Conservation (phyloP, 805 yeast species). For the Saturnispora zaruensis region DNA sequence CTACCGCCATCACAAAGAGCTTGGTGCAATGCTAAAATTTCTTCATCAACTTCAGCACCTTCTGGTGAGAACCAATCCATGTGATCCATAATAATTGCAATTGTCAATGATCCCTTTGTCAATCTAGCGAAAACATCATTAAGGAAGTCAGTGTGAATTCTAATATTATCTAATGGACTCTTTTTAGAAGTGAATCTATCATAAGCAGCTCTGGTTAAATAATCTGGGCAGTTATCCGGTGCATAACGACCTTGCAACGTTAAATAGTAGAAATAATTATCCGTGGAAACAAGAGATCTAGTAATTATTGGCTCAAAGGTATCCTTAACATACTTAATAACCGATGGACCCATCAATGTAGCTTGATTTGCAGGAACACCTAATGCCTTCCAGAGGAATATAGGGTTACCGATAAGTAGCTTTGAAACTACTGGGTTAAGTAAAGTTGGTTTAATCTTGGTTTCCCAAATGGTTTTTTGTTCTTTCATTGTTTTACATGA, state of each 20-base stretch:
- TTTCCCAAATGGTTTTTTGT: slow-evolving; percentile 58
- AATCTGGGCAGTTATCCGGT: slow-evolving; percentile 64
- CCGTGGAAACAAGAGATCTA: slow-evolving; percentile 54
- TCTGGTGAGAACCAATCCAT: slow-evolving; percentile 83
- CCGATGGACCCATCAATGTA: slow-evolving; percentile 65
- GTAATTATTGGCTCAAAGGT: slow-evolving; percentile 70
- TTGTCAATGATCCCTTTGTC: slow-evolving; percentile 52
- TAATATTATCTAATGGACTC: slow-evolving; percentile 57
- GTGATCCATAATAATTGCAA: slow-evolving; percentile 82
- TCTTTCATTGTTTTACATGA: slow-evolving; percentile 47
- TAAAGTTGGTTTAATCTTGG: slow-evolving; percentile 55
- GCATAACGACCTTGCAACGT: slow-evolving; percentile 55
- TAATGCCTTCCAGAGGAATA: slow-evolving; percentile 81
- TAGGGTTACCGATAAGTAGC: slow-evolving; percentile 66
- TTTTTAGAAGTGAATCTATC: slow-evolving; percentile 35
- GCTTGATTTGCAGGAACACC: slow-evolving; percentile 90
- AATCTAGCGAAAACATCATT: slow-evolving; percentile 67
- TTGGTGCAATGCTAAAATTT: slow-evolving; percentile 52
- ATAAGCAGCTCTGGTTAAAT: slow-evolving; percentile 54
- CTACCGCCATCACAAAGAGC: slow-evolving; percentile 63
- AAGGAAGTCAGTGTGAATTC: slow-evolving; percentile 73
- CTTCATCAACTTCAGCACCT: slow-evolving; percentile 55
- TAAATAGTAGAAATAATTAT: slow-evolving; percentile 73
- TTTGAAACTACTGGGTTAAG: slow-evolving; percentile 63
- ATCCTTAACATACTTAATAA: slow-evolving; percentile 62